Evolutionary conservation across 208 protist species (phyloP).

Genomic region (Trypanosoma congolense): DNA sequence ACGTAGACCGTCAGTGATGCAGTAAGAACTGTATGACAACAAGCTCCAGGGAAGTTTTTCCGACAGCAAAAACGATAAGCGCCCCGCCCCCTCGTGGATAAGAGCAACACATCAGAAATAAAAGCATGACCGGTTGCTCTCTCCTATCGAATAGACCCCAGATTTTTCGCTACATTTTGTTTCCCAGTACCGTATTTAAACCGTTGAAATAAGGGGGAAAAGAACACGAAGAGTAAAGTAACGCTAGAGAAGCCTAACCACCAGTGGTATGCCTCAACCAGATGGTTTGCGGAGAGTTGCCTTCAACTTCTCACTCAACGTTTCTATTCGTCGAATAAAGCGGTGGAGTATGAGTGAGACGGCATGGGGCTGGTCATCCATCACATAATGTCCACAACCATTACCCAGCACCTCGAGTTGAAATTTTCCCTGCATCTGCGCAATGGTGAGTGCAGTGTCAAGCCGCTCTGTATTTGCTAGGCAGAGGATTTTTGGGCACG

Average conservation of each 20-base stretch:
- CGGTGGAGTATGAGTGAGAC: conserved; percentile 51
- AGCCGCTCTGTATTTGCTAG: conserved; percentile 82
- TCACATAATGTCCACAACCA: conserved; percentile 86
- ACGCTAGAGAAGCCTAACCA: too few relatives aligned
- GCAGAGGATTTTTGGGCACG: conserved; percentile 86
- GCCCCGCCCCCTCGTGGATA: too few relatives aligned
- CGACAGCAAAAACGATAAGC: too few relatives aligned
- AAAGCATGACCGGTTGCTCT: too few relatives aligned
- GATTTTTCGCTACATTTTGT: too few relatives aligned
- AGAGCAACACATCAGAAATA: too few relatives aligned
- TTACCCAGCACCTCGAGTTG: conserved; percentile 87
- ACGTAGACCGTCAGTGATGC: too few relatives aligned
- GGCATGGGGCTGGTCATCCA: conserved; percentile 79
- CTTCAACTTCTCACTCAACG: conserved; percentile 44
- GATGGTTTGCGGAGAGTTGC: background rate
- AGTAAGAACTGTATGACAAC: too few relatives aligned
- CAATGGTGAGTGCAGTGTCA: conserved; percentile 85
- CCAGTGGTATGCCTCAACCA: too few relatives aligned
- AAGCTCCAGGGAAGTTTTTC: too few relatives aligned
- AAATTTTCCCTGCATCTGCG: conserved; percentile 94
- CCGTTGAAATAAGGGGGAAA: background rate
- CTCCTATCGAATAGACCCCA: too few relatives aligned
- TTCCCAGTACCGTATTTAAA: too few relatives aligned
- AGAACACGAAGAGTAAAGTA: background rate
- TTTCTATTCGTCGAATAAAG: conserved; percentile 59